A percentile compares a stretch with the other conserved stretches of the same genome.
Evolutionary conservation across 129 eudicot species (phyloP).

Genomic region (Sambucus nigra): DNA sequence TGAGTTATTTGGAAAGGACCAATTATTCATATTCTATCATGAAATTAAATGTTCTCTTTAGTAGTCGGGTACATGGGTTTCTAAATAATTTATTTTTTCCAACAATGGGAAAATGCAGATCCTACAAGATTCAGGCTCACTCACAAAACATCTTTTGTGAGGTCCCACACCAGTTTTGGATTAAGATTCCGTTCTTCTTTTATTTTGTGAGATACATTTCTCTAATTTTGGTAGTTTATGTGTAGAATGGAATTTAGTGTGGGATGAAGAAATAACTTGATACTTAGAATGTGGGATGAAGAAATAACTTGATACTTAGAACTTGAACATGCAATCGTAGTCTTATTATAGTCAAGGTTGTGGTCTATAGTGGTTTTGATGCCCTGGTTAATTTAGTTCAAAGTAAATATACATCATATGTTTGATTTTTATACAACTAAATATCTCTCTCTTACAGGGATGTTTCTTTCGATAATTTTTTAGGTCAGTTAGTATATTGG

Average conservation of each 20-base stretch:
- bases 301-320: too few relatives aligned
- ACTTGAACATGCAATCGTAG: too few relatives aligned
- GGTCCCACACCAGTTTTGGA: conserved; percentile 68
- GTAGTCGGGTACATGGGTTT: background rate
- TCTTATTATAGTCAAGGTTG: too few relatives aligned
- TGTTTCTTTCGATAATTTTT: conserved; percentile 78
- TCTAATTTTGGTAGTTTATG: background rate
- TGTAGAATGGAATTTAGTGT: background rate
- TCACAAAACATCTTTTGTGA: conserved; percentile 91
- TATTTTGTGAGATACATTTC: conserved; percentile 42
- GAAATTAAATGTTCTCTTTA: background rate
- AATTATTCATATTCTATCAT: background rate
- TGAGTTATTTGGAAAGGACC: background rate
- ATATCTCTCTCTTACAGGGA: conserved; percentile 40
- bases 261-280: too few relatives aligned
- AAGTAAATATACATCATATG: background rate
- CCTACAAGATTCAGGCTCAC: conserved; percentile 82
- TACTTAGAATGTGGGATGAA: too few relatives aligned
- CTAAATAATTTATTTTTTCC: background rate
- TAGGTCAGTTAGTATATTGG: conserved; percentile 67
- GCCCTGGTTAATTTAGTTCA: background rate
- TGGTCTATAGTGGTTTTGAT: too few relatives aligned
- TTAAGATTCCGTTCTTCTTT: conserved; percentile 51
- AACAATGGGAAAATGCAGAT: conserved; percentile 38
- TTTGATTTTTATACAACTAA: background rate